Evolutionary conservation across 108 stramenopile genomes (phyloP), one percentile per base, ranked within the genome.

Genomic region (Conticribra weissflogii): DNA sequence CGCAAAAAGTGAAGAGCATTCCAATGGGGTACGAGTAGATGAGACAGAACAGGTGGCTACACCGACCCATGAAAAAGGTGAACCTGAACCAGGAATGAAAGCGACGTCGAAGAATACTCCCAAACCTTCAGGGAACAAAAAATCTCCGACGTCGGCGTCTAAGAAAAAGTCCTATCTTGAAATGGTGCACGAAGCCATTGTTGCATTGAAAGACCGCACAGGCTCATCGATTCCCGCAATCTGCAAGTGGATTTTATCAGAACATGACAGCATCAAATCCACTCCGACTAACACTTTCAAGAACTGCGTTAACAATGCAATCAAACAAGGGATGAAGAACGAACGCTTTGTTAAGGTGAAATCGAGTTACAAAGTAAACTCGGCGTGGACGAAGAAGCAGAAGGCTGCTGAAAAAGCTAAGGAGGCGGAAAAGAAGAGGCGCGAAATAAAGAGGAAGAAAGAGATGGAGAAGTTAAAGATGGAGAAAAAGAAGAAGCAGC

Each of bases 171-270:
- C 88, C 15, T 91, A 89, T 78, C 60, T 87, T 23, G 68, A 83
- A 25, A 66, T 91, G 67, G 72, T 85, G 4, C 85, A 87, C 23
- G 81, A 89, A 25, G 90, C 90, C 21, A 91, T 94, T 63, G 76
- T 83, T 1, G 63, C 77, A 16, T 33, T 94, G 52, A 89, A 87
- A 53, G 93, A 90, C 68, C 83, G 93, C 18, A 86, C 88, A 36
- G 93, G 93, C 14, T 85, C 84, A 44, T 85, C 84, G 28, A 57
- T 77, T 34, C 59, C 75, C 52, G 90, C 93, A 17, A 88, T 94
- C 53, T 58, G 63, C 23, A 94, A 94, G 66, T 94, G 79, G 72
- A 81, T 94, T 45, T 51, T 86, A 49, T 51, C 72, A 45, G 74
- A 87, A 18, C 68, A 87, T 48, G 66, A 82, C 9, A 58, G 74